Evolutionary conservation across 495 filamentous ascomycete genomes (phyloP).

Genomic region (Gamarada debralockiae): DNA sequence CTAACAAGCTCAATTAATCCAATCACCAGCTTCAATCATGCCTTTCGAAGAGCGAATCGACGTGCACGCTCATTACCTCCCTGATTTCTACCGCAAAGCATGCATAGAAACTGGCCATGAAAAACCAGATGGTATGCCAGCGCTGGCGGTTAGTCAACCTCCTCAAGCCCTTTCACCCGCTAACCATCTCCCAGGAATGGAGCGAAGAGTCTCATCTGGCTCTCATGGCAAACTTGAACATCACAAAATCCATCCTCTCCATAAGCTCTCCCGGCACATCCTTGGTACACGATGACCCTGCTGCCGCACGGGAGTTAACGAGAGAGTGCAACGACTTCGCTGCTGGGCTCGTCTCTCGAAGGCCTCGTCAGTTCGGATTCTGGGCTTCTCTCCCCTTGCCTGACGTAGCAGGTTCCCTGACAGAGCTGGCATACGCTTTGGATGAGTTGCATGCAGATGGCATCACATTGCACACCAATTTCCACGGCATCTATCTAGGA

Average conservation of each 20-base stretch:
- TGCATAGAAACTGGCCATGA: background rate
- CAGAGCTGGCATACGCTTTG: conserved; percentile 39
- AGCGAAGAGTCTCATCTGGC: conserved; percentile 35
- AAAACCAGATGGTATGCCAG: conserved; percentile 44
- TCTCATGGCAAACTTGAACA: conserved; percentile 39
- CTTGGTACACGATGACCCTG: conserved; percentile 29
- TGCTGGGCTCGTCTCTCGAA: conserved; percentile 32
- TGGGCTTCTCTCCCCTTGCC: conserved; percentile 48
- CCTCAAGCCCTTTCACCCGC: background rate
- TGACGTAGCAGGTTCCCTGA: conserved; percentile 35
- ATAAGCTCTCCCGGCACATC: conserved; percentile 48
- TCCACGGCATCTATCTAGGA: conserved; percentile 49
- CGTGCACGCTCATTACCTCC: background rate
- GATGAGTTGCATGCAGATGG: conserved; percentile 40
- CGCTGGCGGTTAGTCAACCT: conserved; percentile 31
- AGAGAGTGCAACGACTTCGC: conserved; percentile 36
- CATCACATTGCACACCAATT: conserved; percentile 43
- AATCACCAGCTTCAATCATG: too few species aligned
- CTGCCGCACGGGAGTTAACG: conserved; percentile 26
- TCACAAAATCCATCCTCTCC: conserved; percentile 45
- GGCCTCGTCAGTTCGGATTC: conserved; percentile 39
- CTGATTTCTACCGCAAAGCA: background rate
- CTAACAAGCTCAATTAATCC: too few species aligned
- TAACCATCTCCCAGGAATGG: conserved; percentile 33
- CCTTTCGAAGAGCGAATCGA: background rate